Percentiles rank a stretch among this genome's conserved stretches.
phyloP scores from a whole-genome alignment of 2,329 filamentous ascomycete species.

The Scedosporium apiospermum region DNA sequence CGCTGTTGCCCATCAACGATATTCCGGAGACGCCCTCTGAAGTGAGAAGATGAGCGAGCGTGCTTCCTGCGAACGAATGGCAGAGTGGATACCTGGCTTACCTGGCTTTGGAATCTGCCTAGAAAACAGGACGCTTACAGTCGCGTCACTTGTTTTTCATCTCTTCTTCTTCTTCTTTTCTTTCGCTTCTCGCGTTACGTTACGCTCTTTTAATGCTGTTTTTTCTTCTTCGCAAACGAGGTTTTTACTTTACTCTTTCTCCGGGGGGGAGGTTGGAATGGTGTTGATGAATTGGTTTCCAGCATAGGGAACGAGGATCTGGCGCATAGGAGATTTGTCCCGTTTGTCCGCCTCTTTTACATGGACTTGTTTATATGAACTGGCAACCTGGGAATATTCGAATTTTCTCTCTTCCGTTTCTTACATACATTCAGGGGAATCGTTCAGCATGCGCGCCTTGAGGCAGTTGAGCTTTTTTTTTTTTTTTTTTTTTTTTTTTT shows the following conservation, averaged over 20 bases:
- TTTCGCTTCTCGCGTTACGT: not conserved
- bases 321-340: not conserved
- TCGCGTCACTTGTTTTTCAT: not conserved
- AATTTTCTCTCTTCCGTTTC: not conserved
- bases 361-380: not conserved
- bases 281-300: too few species aligned
- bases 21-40: constrained; percentile 23
- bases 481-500: not conserved
- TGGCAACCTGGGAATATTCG: not conserved
- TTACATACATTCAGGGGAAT: too few species aligned
- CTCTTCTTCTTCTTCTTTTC: not conserved
- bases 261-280: too few species aligned
- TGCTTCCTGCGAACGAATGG: not conserved
- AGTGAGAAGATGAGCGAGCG: not conserved
- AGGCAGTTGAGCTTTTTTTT: not conserved
- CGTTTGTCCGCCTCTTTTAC: not conserved
- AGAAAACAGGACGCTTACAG: not conserved
- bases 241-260: too few species aligned
- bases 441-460: too few species aligned
- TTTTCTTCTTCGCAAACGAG: not conserved
- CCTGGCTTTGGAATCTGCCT: too few species aligned
- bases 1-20: constrained; percentile 14
- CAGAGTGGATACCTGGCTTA: not conserved
- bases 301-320: not conserved
- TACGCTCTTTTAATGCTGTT: not conserved